Evolutionary conservation across 495 filamentous ascomycete genomes (phyloP).

Genomic region (Lophiostoma macrostomum): DNA sequence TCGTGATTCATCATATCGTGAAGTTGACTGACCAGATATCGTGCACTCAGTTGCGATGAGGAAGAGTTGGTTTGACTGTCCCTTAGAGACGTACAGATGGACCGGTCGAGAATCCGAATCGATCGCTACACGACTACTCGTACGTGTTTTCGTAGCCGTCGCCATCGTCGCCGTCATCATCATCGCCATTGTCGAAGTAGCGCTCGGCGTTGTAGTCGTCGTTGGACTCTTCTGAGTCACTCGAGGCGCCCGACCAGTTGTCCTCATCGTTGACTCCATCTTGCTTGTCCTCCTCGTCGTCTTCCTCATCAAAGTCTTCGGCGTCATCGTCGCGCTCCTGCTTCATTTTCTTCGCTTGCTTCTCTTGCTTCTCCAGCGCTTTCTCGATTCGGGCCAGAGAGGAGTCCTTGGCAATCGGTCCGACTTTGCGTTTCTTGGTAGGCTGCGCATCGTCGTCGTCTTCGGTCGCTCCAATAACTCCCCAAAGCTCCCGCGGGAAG

Average conservation of each 20-base stretch:
- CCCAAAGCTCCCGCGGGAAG: constrained; percentile 58
- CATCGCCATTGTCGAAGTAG: constrained; percentile 63
- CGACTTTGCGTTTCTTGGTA: constrained; percentile 30
- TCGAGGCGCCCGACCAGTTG: constrained; percentile 18
- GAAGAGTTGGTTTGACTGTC: too few species aligned
- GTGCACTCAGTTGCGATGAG: too few species aligned
- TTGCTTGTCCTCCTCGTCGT: constrained; percentile 41
- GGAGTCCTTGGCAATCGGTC: constrained; percentile 10
- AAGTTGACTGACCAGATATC: too few species aligned
- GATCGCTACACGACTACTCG: too few species aligned
- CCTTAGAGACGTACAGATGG: too few species aligned
- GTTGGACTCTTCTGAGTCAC: constrained; percentile 47
- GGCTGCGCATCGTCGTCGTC: constrained; percentile 37
- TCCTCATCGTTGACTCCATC: constrained; percentile 50
- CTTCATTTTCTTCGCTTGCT: not conserved
- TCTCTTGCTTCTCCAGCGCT: constrained; percentile 40
- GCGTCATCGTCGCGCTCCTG: constrained; percentile 16
- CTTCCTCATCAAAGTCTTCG: constrained; percentile 45
- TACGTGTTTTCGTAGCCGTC: constrained; percentile 26
- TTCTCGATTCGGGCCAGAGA: constrained; percentile 7
- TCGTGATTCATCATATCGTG: too few species aligned
- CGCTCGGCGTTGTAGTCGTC: constrained; percentile 65
- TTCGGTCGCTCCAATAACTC: constrained; percentile 44
- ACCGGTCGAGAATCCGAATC: too few species aligned
- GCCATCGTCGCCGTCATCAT: constrained; percentile 50